Conservation (phyloP, 2,329 filamentous ascomycete species). For the Penicillium sp. region DNA sequence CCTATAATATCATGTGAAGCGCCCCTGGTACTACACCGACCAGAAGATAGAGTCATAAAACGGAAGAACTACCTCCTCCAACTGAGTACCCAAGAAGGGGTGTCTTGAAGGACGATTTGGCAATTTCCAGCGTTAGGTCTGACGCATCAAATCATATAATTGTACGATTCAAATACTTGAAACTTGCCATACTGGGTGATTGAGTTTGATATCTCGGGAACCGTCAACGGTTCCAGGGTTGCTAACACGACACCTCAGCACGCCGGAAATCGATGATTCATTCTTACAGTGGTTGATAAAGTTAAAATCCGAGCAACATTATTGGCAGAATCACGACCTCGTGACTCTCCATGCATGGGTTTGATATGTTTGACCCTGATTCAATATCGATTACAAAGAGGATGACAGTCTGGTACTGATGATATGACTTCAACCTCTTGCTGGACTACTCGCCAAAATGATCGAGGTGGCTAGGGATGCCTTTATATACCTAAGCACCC, state of each 20-base stretch:
- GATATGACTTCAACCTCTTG: not conserved
- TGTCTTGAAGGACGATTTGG: too few species aligned
- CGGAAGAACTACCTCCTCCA: too few species aligned
- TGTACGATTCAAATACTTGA: too few species aligned
- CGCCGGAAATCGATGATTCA: not conserved
- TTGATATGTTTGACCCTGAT: not conserved
- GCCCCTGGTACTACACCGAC: too few species aligned
- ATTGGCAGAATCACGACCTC: not conserved
- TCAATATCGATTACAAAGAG: not conserved
- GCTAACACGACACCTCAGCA: not conserved
- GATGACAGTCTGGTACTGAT: not conserved
- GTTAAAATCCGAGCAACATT: too few species aligned
- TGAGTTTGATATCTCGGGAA: not conserved
- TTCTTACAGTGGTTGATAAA: not conserved
- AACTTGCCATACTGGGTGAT: not conserved
- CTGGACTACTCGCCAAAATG: not conserved
- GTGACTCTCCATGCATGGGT: not conserved
- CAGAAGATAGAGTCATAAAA: too few species aligned
- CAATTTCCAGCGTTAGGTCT: too few species aligned
- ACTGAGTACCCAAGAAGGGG: too few species aligned
- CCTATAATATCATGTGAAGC: too few species aligned
- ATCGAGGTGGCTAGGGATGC: not conserved
- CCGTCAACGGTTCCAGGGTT: not conserved
- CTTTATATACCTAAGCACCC: not conserved
- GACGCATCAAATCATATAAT: too few species aligned